Base-by-base conservation (phyloP, 1,139 yeast species). In the Candida smagusa region DNA sequence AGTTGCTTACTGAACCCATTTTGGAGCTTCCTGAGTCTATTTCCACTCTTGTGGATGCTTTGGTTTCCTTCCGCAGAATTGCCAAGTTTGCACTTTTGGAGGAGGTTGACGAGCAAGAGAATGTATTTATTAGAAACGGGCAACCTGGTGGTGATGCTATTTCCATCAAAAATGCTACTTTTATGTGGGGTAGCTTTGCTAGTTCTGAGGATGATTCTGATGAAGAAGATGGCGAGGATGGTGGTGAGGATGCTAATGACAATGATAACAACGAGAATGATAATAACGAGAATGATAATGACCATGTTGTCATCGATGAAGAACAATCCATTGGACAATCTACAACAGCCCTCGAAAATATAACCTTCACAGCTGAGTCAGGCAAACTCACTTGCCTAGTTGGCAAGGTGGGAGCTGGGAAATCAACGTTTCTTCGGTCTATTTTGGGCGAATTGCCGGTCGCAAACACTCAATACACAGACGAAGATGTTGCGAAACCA, bases 51-150 rank as follows among this genome's bases (percentile, higher is more conserved):
- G 58, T 61, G 16, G 68, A 66, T 45, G 53, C 58, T 2, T 56
- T 54, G 30, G 65, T 66, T 7, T 58, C 72, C 1, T 49, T 66
- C 33, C 54, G 47, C 16, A 63, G 74, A 56, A 50, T 68, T 40
- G 47, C 56, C 9, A 53, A 58, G 4, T 58, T 63, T 31, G 60
- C 67, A 33, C 33, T 53, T 6, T 49, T 63, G 53, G 68, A 65
- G 36, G 74, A 68, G 43, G 47, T 62, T 28, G 61, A 58, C 22
- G 29, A 22, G 11, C 37, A 33, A 9, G 50, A 48, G 22, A 48
- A 46, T 4, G 48, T 42, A 6, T 47, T 53, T 12, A 43, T 48
- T 28, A 49, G 50, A 35, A 37, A 51, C 3, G 23, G 38, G 11
- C 33, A 42, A 9, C 40, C 47, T 2, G 35, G 48, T 5, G 49